Base-by-base conservation (phyloP, 2,329 filamentous ascomycete genomes). In the Cladophialophora carrionii region DNA sequence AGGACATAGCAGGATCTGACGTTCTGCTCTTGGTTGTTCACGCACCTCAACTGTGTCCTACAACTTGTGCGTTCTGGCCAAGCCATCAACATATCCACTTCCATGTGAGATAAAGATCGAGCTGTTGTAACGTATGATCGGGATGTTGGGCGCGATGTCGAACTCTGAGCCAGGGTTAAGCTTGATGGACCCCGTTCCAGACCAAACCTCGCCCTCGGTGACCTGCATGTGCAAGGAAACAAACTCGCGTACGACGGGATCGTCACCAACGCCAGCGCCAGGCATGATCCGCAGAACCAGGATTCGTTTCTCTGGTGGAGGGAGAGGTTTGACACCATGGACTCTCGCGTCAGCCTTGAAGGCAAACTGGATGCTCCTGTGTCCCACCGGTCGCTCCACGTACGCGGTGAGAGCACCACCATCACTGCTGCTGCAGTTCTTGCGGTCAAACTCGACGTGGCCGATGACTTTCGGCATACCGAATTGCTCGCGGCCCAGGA, bases 131-230 rank as follows among this genome's bases (percentile, higher is more conserved):
- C 22, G 29, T n/a, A 32, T 4, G 29, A 56, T 24, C 32, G 53
- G 32, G 22, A 34, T 24, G 9, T 56, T 32, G 53, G 53, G 17
- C n/a, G 29, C 20, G 17, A 56, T 22, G 17, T 22, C n/a, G 34
- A 56, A 56, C 17, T 37, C 29, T 12, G 53, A 56, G 1, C n/a
- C 10, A 4, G 53, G 53, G 17, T 29, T 24, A 20, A 37, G 34
- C 20, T 34, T 34, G n/a, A 56, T 32, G 6, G 53, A 56, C 2
- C 53, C 53, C 7, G n/a, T 41, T 24, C 53, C 53, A 14, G 29
- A 32, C 53, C 53, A 56, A 31, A 56, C 3, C n/a, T 56, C 53
- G 17, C 53, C 53, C 9, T 56, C 53, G 17, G 53, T 56, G 26
- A 32, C 31, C n/a, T 34, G 31, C 29, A 24, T 56, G 29, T 14